Evolutionary conservation across 306 rosid genomes (phyloP).

Genomic region (Corylus avellana): DNA sequence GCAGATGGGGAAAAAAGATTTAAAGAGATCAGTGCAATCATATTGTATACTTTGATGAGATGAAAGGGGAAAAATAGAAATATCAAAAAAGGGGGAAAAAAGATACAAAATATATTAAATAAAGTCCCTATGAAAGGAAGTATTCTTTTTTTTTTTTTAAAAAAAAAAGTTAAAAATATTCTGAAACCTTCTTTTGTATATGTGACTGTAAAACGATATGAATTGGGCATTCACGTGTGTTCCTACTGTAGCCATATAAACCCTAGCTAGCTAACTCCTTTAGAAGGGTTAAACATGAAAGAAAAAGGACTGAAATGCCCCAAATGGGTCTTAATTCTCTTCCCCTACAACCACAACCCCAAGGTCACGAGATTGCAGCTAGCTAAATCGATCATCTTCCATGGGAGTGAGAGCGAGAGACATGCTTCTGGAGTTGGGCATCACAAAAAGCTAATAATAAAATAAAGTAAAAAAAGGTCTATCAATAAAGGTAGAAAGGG

Average conservation of each 20-base stretch:
- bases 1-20: too few relatives aligned
- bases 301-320: constrained; percentile 20
- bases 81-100: too few relatives aligned
- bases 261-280: constrained; percentile 19
- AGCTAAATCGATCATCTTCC: neutral
- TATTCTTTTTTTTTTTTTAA: too few relatives aligned
- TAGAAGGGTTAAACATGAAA: constrained; percentile 29
- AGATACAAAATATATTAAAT: too few relatives aligned
- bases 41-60: too few relatives aligned
- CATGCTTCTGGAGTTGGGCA: constrained; percentile 22
- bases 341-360: constrained; percentile 32
- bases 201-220: neutral
- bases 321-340: constrained; percentile 11
- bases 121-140: too few relatives aligned
- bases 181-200: constrained; percentile 18
- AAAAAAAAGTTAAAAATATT: too few relatives aligned
- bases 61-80: too few relatives aligned
- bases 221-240: constrained; percentile 50
- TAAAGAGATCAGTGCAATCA: too few relatives aligned
- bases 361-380: constrained; percentile 50
- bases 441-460: constrained; percentile 15
- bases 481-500: neutral
- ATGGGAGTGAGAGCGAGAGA: constrained; percentile 10
- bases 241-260: constrained; percentile 39
- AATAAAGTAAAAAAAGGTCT: constrained; percentile 23